These are phyloP conservation scores for Aegilops tauschii DNA, from an alignment of 176 grass and related monocot genomes.

Conservation along the genomic window DNA sequence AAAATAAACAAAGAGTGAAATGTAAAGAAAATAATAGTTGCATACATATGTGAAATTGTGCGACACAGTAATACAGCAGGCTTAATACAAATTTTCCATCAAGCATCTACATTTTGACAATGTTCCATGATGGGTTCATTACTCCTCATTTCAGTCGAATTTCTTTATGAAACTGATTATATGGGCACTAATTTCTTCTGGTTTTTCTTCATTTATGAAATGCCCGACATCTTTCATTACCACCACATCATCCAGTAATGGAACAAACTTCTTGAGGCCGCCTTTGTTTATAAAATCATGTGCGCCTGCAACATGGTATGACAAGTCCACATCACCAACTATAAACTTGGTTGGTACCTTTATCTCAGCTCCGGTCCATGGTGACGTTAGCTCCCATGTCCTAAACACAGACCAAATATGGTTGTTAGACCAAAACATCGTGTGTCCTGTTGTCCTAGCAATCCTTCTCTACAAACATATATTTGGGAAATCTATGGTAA, in stretches of 20 bases:
- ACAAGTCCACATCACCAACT: conserved; percentile 57
- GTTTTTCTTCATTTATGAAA: conserved; percentile 66
- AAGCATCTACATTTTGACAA: background rate
- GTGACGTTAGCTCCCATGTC: conserved; percentile 60
- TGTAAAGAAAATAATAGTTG: background rate
- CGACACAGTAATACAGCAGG: background rate
- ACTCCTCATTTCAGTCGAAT: conserved; percentile 7
- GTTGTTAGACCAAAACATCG: background rate
- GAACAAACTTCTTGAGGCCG: conserved; percentile 57
- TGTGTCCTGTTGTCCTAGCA: background rate
- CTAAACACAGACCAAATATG: conserved; percentile 12
- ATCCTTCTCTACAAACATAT: background rate
- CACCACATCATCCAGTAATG: conserved; percentile 57
- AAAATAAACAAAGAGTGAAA: background rate
- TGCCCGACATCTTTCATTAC: conserved; percentile 59
- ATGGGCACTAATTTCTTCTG: conserved; percentile 46
- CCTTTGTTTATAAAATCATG: conserved; percentile 64
- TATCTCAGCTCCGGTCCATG: conserved; percentile 53
- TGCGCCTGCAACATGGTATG: conserved; percentile 50
- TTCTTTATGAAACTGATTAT: conserved; percentile 57
- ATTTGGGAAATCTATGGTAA: background rate
- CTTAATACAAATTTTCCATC: background rate
- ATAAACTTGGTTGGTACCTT: conserved; percentile 63
- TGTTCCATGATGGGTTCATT: background rate
- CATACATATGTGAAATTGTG: background rate